Conservation (phyloP, 805 yeast genomes). For the Kodamaea restingae region DNA sequence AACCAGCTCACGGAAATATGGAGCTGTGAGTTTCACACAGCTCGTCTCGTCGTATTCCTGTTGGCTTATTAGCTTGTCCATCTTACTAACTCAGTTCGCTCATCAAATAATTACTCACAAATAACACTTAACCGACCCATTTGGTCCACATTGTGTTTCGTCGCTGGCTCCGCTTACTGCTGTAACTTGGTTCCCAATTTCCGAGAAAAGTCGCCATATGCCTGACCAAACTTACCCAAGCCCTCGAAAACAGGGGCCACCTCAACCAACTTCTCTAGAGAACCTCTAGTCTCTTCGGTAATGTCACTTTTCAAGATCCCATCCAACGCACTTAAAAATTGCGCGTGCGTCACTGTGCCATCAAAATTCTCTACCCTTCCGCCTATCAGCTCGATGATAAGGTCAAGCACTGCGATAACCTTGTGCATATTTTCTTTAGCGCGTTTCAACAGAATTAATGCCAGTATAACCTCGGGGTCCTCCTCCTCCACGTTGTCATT, state of each 20-base stretch:
- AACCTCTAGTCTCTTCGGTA: constrained; percentile 5
- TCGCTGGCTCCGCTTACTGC: too few species aligned
- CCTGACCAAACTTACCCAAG: constrained; percentile 46
- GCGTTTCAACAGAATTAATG: constrained; percentile 40
- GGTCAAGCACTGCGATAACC: constrained; percentile 45
- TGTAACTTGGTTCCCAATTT: constrained; percentile 20
- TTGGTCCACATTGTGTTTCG: too few species aligned
- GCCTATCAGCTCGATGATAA: constrained; percentile 8
- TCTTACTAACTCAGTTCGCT: too few species aligned
- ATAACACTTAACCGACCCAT: too few species aligned
- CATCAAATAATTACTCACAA: too few species aligned
- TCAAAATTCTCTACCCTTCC: constrained; percentile 11
- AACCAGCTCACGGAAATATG: too few species aligned
- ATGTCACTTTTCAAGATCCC: constrained; percentile 39
- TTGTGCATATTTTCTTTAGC: constrained; percentile 44
- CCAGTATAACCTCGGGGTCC: constrained; percentile 3
- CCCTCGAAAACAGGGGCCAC: constrained; percentile 52
- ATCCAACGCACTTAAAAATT: constrained; percentile 30
- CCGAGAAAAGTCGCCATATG: constrained; percentile 51
- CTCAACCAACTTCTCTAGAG: constrained; percentile 41
- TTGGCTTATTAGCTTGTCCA: too few species aligned
- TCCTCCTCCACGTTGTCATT: constrained; percentile 10
- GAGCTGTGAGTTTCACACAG: too few species aligned
- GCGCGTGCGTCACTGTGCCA: constrained; percentile 27
- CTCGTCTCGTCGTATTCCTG: too few species aligned